Base-by-base conservation (phyloP, 352 stramenopile genomes). In the Phytopythium helicoides region DNA sequence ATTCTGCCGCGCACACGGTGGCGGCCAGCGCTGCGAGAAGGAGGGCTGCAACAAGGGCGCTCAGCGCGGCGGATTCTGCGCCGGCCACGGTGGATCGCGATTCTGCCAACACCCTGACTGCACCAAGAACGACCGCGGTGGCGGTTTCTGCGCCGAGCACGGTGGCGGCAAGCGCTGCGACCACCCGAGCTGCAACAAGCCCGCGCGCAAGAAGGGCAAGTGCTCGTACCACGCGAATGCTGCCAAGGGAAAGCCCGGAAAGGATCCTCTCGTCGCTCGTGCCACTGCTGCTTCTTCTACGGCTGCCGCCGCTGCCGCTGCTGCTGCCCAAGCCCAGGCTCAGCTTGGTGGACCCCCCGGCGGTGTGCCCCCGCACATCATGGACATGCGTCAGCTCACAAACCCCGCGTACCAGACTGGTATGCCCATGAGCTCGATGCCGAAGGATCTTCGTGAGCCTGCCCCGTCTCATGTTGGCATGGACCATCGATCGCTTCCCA, bases 21-120 rank as follows among this genome's bases (percentile, higher is more conserved):
- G 86, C 25, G 86, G 86, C 22, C 82, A 92, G 54, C 81, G 83
- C 5, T 96, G 86, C 49, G 79, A 89, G 48, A 82, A 92, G 41
- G 74, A 89, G 56, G 83, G 82, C 16, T 96, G 86, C 69, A 85
- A 81, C 65, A 93, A 93, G 49, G 81, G 86, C 22, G 83, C 85
- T 3, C 83, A 94, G 47, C 79, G 85, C 15, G 75, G 78, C 19
- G 85, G 85, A 0, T 89, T 92, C 48, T 96, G 86, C 42, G 83
- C 82, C 3, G 76, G 76, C 26, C 86, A 96, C 60, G 85, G 86
- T n/a, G 86, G 86, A 41, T 79, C 62, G 19, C 79, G 81, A 25
- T 87, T 91, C 33, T 96, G 86, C 68, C 73, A 89, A 62, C 73
- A 89, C 50, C 73, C 76, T n/a, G 83, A 90, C 46, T 96, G 86